A percentile compares a stretch with the other conserved stretches of the same genome.
These are phyloP conservation scores for Marasmius oreades DNA, from an alignment of 1,284 basidiomycete species.

Conservation along the genomic window DNA sequence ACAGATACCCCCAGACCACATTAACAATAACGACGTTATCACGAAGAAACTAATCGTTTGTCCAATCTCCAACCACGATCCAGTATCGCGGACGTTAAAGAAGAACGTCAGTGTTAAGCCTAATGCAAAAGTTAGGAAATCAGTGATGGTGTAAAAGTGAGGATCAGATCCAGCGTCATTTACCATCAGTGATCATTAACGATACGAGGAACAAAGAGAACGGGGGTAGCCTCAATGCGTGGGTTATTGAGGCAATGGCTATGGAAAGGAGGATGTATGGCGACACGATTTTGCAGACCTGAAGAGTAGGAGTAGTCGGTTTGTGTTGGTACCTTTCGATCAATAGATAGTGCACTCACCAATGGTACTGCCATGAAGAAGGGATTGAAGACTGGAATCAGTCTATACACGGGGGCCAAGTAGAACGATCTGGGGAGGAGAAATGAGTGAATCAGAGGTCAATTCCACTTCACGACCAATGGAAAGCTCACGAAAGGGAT, in stretches of 20 bases:
- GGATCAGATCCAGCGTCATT: constrained; percentile 17
- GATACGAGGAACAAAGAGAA: constrained; percentile 78
- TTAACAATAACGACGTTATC: constrained; percentile 75
- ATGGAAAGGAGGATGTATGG: constrained; percentile 78
- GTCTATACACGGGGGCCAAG: constrained; percentile 84
- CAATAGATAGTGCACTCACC: too few relatives aligned
- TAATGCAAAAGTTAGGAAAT: constrained; percentile 22
- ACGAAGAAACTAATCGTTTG: constrained; percentile 88
- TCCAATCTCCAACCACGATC: constrained; percentile 89
- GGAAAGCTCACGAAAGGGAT: constrained; percentile 70
- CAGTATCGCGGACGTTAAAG: constrained; percentile 78
- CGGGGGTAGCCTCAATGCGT: constrained; percentile 62
- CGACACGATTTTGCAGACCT: constrained; percentile 82
- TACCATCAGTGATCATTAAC: constrained; percentile 71
- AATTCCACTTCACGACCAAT: neutral
- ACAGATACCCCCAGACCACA: constrained; percentile 78
- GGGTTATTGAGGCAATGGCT: constrained; percentile 65
- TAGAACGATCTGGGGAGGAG: constrained; percentile 68
- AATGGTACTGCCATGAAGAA: constrained; percentile 80
- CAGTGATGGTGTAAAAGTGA: neutral
- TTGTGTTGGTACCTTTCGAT: neutral
- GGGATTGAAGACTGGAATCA: constrained; percentile 85
- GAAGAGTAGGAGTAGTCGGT: neutral
- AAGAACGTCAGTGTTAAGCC: constrained; percentile 84
- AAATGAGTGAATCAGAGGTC: neutral